Evolutionary conservation across 495 filamentous ascomycete genomes (phyloP), one percentile per base, ranked within the genome.

Genomic region (Penicillium chermesinum): DNA sequence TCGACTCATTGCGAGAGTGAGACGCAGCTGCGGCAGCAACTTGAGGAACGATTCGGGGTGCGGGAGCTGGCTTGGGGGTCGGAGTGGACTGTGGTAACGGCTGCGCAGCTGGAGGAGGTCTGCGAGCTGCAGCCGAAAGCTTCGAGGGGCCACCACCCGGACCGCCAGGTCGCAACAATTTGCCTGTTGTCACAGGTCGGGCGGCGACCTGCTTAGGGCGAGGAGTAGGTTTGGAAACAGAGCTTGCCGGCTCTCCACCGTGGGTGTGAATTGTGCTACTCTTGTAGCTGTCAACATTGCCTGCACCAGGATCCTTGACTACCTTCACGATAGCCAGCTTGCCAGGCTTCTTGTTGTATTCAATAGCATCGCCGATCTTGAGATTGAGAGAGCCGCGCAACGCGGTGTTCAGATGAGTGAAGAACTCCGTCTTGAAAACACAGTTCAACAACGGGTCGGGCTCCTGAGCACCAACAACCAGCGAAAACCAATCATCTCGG

Each of bases 281-380:
- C 77, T 99, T 99, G 74, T 99, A 99, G 55, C 82, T 75, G 61
- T 97, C 94, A 34, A 84, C 80, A 41, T 79, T 64, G 19, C 73
- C 67, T n/a, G 82, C 73, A 10, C 75, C 76, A 4, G 87, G 80
- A 60, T 99, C 94, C 66, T 95, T 96, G 49, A 95, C 59, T 2
- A 83, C 86, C 74, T 97, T 97, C 53, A 99, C 83, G 2, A 78
- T 57, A 36, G 88, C 82, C 58, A 87, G 77, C 73, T 99, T 99
- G 27, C 89, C 89, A 2, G 94, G 94, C 71, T 99, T 99, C 79
- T 97, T 99, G 59, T 91, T 89, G 66, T 93, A 99, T 62, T 96
- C 89, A 61, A 99, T 91, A 1, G 74, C 57, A 13, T 91, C 83
- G 13, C 72, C 80, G 48, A 98, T 87, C 72, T 86, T 88, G 46